These are phyloP conservation scores for Betula pendula DNA, from an alignment of 306 rosid species.

Conservation along the genomic window DNA sequence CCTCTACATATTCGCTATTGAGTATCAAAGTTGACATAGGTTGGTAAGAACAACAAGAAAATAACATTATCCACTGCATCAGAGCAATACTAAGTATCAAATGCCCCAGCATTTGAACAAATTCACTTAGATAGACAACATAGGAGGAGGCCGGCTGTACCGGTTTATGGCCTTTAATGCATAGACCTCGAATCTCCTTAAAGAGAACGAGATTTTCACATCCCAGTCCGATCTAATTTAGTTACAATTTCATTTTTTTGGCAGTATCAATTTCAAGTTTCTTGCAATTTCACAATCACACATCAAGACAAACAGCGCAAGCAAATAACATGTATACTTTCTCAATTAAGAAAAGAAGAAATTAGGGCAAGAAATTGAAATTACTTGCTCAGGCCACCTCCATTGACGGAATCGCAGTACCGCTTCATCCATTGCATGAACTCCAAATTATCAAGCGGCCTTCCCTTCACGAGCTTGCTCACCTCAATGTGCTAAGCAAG, in stretches of 20 bases:
- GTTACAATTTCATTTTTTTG: not conserved
- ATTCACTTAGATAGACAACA: not conserved
- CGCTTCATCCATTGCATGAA: slow-evolving; percentile 98
- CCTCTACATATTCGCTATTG: not conserved
- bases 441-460: slow-evolving; percentile 90
- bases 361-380: not conserved
- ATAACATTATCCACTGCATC: not conserved
- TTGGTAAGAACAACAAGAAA: not conserved
- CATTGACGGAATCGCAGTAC: slow-evolving; percentile 80
- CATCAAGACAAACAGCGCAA: not conserved
- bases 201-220: not conserved
- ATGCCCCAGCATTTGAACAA: not conserved
- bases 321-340: not conserved
- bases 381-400: slow-evolving; percentile 53
- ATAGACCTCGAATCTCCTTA: not conserved
- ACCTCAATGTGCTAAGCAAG: slow-evolving; percentile 75
- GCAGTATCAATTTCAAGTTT: not conserved
- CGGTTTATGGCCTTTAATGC: not conserved
- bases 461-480: slow-evolving; percentile 86
- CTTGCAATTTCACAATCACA: not conserved
- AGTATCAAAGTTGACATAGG: not conserved
- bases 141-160: not conserved
- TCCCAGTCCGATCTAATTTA: not conserved
- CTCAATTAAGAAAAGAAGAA: not conserved
- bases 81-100: not conserved